Evolutionary conservation across 306 rosid genomes (phyloP).

Genomic region (Acmispon strigosus): DNA sequence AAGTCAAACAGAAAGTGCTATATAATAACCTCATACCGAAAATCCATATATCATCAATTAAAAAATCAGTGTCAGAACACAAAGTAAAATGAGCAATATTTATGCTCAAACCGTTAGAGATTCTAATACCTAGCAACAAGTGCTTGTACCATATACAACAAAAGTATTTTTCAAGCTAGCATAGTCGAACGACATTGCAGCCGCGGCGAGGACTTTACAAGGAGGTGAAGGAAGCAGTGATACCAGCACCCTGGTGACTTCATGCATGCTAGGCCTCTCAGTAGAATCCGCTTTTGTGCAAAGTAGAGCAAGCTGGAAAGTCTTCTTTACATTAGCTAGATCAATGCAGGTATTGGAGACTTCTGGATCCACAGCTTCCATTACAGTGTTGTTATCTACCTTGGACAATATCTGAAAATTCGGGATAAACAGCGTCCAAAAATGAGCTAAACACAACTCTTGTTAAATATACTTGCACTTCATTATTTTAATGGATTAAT

Average conservation of each 20-base stretch:
- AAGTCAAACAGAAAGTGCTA: background rate
- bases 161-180: conserved; percentile 1
- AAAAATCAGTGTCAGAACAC: background rate
- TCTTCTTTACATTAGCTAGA: conserved; percentile 56
- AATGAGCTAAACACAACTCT: no score
- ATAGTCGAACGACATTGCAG: conserved; percentile 43
- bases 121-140: background rate
- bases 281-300: conserved; percentile 67
- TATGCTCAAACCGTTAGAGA: background rate
- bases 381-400: conserved; percentile 70
- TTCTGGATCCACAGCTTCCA: conserved; percentile 87
- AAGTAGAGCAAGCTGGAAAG: conserved; percentile 78
- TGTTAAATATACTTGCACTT: background rate
- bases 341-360: conserved; percentile 78
- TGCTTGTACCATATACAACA: background rate
- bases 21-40: background rate
- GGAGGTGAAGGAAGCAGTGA: conserved; percentile 54
- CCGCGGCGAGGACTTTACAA: conserved; percentile 22
- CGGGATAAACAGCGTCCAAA: background rate
- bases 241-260: conserved; percentile 65
- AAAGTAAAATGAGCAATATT: background rate
- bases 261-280: conserved; percentile 87
- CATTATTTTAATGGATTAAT: background rate
- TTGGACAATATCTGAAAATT: conserved; percentile 61
- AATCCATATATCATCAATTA: background rate